Evolutionary conservation across 257 asterid species (phyloP).

Genomic region (Jacaranda mimosifolia): DNA sequence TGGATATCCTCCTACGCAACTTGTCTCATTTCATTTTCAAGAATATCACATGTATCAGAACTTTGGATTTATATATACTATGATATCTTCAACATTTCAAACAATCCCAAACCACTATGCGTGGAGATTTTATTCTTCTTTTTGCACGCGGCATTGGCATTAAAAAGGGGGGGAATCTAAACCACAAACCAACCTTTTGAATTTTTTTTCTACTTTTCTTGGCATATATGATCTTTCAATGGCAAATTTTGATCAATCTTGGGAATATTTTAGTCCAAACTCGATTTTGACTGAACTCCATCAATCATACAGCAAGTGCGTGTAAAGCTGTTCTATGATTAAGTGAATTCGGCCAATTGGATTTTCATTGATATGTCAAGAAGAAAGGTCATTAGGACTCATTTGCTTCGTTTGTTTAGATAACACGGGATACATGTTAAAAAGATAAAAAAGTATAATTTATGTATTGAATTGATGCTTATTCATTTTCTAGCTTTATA

Average conservation of each 20-base stretch:
- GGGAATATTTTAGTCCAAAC: not conserved
- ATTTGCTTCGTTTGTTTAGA: too few species aligned
- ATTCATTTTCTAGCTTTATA: too few species aligned
- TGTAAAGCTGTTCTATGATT: not conserved
- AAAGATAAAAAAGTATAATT: too few species aligned
- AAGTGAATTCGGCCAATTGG: not conserved
- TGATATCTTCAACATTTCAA: conserved; percentile 31
- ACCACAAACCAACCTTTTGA: not conserved
- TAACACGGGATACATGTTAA: too few species aligned
- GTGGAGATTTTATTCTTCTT: conserved; percentile 8
- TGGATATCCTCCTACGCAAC: not conserved
- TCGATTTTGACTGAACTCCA: not conserved
- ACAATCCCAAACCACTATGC: conserved; percentile 7
- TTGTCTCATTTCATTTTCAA: conserved; percentile 12
- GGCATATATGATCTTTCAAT: not conserved
- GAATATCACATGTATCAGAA: not conserved
- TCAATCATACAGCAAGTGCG: too few species aligned
- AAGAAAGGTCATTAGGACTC: too few species aligned
- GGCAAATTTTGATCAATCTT: not conserved
- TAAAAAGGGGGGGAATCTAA: not conserved
- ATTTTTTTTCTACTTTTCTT: conserved; percentile 1
- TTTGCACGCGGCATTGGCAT: conserved; percentile 15
- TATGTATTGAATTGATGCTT: too few species aligned
- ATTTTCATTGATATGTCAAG: too few species aligned
- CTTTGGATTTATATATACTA: conserved; percentile 22